Evolutionary conservation across 2,329 filamentous ascomycete species (phyloP), one percentile per base, ranked within the genome.

Genomic region (Pyricularia sp.): DNA sequence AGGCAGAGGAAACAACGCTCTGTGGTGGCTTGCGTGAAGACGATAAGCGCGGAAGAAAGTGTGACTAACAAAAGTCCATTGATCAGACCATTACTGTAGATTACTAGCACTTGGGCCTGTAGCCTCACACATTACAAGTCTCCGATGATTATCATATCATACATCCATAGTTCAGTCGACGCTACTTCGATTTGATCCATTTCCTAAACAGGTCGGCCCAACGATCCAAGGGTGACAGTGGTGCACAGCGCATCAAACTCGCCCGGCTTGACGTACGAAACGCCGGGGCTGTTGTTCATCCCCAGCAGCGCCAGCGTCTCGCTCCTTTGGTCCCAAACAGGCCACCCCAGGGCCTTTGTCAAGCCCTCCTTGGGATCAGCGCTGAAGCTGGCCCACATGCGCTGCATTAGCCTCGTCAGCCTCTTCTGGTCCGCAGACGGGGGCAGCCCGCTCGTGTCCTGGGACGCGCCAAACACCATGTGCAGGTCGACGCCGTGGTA

Each of bases 401-500:
- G 58, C 58, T 61, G 58, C 25, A 61, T 26, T 23, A 61, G 4
- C 9, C 25, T 14, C 4, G 58, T 26, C 10, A 61, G 23, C 58
- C 58, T 17, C 58, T 12, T 61, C 23, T 61, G 25, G n/a, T 61
- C 58, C 1, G 4, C 1, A 23, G 58, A 61, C n/a, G 58, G 23
- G 3, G 58, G n/a, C 23, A 61, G 58, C 1, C 58, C 58, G 58
- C 58, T 61, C 58, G 58, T 61, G 23, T 61, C 58, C 58, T 61
- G 3, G 58, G n/a, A 25, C 1, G 58, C 58, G n/a, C 58, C 58
- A n/a, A 61, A 25, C 4, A 61, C 64, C 55, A 69, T 61, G 42
- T 66, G 69, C 42, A 69, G 28, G 66, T 70, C 69, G 63, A 66
- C 64, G 23, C 68, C 66, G 31, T 70, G 69, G 61, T 66, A 70